Conservation (phyloP, 1,284 basidiomycete genomes). For the Trichosporon ovoides region DNA sequence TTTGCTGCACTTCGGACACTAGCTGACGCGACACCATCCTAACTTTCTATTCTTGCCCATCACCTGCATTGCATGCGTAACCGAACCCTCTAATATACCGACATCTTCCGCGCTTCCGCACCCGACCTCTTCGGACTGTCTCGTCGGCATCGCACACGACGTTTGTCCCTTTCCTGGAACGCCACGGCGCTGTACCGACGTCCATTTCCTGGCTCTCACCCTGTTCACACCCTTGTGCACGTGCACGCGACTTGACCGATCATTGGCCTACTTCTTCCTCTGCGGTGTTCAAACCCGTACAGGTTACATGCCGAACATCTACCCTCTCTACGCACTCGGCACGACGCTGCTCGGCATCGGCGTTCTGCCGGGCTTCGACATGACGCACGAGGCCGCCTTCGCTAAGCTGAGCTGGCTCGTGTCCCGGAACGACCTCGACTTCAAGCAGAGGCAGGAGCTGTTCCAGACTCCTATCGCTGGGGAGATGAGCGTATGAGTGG, state of each 20-base stretch:
- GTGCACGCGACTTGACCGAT: neutral
- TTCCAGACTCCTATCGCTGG: slow-evolving; percentile 39
- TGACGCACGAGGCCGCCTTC: slow-evolving; percentile 47
- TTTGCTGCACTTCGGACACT: no score
- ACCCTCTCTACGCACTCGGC: slow-evolving; percentile 45
- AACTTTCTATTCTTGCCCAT: no score
- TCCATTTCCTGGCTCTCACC: neutral
- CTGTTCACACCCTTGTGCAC: neutral
- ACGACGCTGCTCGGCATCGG: slow-evolving; percentile 36
- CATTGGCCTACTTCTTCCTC: no score
- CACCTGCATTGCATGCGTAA: no score
- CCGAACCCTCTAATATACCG: no score
- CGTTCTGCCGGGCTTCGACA: slow-evolving; percentile 43
- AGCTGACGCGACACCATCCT: no score
- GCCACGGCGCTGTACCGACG: neutral
- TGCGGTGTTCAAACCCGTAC: neutral
- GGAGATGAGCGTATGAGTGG: slow-evolving; percentile 37
- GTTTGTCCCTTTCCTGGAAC: no score
- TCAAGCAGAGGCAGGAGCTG: slow-evolving; percentile 35
- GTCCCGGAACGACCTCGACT: slow-evolving; percentile 35
- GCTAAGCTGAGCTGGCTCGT: slow-evolving; percentile 46
- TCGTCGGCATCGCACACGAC: no score
- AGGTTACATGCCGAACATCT: slow-evolving; percentile 44
- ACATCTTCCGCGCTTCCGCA: no score
- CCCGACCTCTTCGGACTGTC: no score